Base-by-base conservation (phyloP, 2,329 filamentous ascomycete genomes). In the Sporothrix sp. region DNA sequence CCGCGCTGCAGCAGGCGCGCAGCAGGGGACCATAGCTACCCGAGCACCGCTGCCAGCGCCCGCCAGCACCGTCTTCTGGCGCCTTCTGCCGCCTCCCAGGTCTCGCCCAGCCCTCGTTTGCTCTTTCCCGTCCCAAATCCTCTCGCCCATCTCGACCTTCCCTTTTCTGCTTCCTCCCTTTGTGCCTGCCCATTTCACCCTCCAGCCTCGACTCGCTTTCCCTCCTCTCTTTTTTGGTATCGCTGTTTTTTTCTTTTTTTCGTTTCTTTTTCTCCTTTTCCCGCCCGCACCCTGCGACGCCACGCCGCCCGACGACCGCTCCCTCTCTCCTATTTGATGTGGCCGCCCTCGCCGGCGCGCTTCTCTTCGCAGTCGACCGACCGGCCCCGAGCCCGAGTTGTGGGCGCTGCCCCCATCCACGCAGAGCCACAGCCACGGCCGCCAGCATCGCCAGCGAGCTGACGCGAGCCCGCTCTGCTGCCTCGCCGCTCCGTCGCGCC, bases 81-180 rank as follows among this genome's bases (percentile, higher is more conserved):
- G 25, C 10, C 10, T 28, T 5, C 25, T 43, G 43, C 36, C 38
- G 37, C 23, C 48, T 45, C 40, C 37, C 30, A 33, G 20, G 43
- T 38, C 23, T 35, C 54, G 28, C 52, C 59, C 59, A 59, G 57
- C 59, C 60, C 59, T 58, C 56, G 58, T 55, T 56, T 56, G 55
- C 54, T 54, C 55, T 45, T 51, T 43, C 54, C 52, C 32, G 51
- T 46, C 42, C 44, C 49, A 54, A 52, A 43, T 52, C 39, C 40
- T 23, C 38, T 50, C 49, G 30, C 53, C 53, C 51, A 53, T 52
- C 50, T 53, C 11, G 52, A 53, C 48, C 39, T 42, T 47, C 25
- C 39, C 39, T 44, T 46, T 51, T 37, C 40, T 46, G 38, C 7
- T 40, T 48, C 44, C 46, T 16, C 39, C 23, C 42, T 44, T 27